Base-by-base conservation (phyloP, 768 basidiomycete genomes). In the Leccinum longicurvipes region DNA sequence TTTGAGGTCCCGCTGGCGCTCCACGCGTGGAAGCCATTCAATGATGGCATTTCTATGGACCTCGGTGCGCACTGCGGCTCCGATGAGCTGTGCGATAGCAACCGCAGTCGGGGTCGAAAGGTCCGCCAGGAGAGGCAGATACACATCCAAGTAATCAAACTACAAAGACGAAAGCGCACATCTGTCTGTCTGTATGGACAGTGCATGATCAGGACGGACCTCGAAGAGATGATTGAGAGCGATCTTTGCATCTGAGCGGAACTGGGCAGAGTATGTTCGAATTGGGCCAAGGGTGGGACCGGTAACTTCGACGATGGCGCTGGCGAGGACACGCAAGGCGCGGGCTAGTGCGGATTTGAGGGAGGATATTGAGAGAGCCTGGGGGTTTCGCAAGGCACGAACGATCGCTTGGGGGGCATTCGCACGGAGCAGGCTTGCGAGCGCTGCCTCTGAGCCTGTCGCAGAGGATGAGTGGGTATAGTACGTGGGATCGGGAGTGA, bases 201-300 rank as follows among this genome's bases (percentile, higher is more conserved):
- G 15, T 17, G 53, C 34, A 8, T 27, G 24, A 4, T 6, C 1
- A 3, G 2, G 6, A 61, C 56, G n/a, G 6, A 85, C 87, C 66
- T 84, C 77, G 60, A 90, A 86, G 3, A 89, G 70, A 58, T 77
- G 77, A 28, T 82, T 79, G 11, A 90, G 69, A 0, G 86, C 82
- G 4, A 76, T 70, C 56, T 79, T 80, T 2, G 86, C 85, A 24
- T 84, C 81, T 1, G 72, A 60, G 5, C 78, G 71, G 23, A 78
- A 77, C 8, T 78, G 75, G 6, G 72, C 57, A 1, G 65, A 50
- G 32, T 69, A 66, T 19, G 46, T 53, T 23, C 65, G 58, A 8
- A 91, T 73, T 1, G 86, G 88, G 78, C 86, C 89, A 45, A 81
- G 79, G 0, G 84, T 81, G 0, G 89, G 87, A 0, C 88, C 89